Conservation (phyloP, 2,329 filamentous ascomycete species). For the Diaporthe sp. region DNA sequence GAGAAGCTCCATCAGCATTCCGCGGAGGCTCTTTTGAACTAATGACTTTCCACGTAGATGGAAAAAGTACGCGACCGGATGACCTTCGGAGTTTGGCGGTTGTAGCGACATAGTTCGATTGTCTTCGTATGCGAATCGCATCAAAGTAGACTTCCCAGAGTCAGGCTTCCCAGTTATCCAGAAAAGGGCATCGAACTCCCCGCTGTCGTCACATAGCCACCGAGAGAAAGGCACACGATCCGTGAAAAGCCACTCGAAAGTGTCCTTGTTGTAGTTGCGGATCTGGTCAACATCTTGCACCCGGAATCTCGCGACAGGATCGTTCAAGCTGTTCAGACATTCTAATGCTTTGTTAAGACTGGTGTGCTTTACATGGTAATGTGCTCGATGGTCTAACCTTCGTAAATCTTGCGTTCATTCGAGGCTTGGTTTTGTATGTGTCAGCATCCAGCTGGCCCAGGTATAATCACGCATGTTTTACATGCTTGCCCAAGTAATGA, state of each 20-base stretch:
- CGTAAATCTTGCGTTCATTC: not conserved
- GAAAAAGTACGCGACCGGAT: not conserved
- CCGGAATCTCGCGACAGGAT: not conserved
- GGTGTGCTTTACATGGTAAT: too few species aligned
- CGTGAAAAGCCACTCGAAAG: not conserved
- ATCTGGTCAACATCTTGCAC: not conserved
- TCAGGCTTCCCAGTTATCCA: not conserved
- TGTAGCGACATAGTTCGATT: not conserved
- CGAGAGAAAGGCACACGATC: not conserved
- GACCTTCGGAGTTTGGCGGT: not conserved
- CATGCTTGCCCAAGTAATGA: too few species aligned
- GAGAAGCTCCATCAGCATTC: not conserved
- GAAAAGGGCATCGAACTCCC: not conserved
- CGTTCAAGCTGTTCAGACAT: not conserved
- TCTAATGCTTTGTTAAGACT: not conserved
- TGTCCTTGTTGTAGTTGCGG: not conserved
- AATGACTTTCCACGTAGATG: not conserved
- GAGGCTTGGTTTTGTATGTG: not conserved
- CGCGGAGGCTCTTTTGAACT: not conserved
- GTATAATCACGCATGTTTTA: too few species aligned
- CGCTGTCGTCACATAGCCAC: not conserved
- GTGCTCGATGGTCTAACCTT: not conserved
- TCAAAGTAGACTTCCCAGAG: too few species aligned
- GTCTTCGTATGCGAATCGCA: not conserved
- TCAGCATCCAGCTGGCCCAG: too few species aligned